Conservation (phyloP, 2,329 filamentous ascomycete genomes). For the Hypomyces rosellus region DNA sequence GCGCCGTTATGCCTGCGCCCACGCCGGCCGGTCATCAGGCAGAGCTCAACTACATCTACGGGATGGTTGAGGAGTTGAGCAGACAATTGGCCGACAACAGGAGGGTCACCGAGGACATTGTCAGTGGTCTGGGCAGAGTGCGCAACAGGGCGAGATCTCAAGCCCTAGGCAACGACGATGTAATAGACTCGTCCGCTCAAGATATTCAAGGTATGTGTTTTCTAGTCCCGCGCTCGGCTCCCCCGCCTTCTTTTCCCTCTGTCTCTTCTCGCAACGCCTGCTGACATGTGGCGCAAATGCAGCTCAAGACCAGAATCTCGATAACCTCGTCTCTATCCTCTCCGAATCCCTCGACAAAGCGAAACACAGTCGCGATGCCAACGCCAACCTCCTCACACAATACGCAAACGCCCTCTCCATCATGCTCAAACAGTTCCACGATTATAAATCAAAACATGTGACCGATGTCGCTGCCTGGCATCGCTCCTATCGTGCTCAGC, state of each 20-base stretch:
- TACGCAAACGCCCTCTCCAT: constrained; percentile 51
- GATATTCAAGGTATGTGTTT: constrained; percentile 47
- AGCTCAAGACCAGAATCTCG: constrained; percentile 56
- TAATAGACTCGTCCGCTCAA: constrained; percentile 49
- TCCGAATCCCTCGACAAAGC: constrained; percentile 57
- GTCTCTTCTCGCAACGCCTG: neutral
- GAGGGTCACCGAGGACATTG: constrained; percentile 56
- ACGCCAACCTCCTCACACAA: constrained; percentile 50
- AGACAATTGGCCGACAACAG: constrained; percentile 57
- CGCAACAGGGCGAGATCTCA: constrained; percentile 49
- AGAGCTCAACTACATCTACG: constrained; percentile 62
- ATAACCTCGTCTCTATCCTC: constrained; percentile 54
- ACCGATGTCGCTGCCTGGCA: constrained; percentile 59
- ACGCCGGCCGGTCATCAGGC: constrained; percentile 63
- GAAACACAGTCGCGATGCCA: constrained; percentile 54
- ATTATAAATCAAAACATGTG: constrained; percentile 58
- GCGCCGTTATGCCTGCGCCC: constrained; percentile 44
- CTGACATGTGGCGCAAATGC: neutral
- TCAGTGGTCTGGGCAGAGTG: constrained; percentile 56
- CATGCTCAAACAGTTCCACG: constrained; percentile 59
- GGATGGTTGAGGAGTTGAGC: constrained; percentile 61
- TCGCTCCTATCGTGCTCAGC: constrained; percentile 57
- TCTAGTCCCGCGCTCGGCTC: neutral
- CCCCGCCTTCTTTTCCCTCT: neutral
- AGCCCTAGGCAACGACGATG: constrained; percentile 50